Base-by-base conservation (phyloP, 257 asterid species). In the Coffea canephora region DNA sequence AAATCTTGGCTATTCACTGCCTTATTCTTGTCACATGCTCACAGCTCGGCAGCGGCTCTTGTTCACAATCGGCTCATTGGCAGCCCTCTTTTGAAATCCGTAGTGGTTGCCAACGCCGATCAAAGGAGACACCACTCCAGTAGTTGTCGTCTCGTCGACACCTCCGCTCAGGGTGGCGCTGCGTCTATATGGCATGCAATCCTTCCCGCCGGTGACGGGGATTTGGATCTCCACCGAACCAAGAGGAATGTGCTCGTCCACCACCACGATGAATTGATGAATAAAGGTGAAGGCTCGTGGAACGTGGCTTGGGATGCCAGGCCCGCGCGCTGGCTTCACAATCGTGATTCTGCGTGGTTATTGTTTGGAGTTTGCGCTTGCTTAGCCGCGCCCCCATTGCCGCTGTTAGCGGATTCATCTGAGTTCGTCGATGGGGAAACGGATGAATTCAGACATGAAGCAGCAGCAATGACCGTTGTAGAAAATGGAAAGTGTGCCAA, bases 271-370 rank as follows among this genome's bases (percentile, higher is more conserved):
- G 92, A 86, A 78, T 52, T 86, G 68, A 72, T 73, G 79, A 85
- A 81, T 77, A 83, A 80, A 43, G 95, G 97, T 0, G 97, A 92
- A 74, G 98, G 98, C 3, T 94, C 98, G 1, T 94, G 98, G 98
- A 94, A 94, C 72, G 97, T 86, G 41, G 92, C 91, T 13, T 92
- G 98, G 98, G 98, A 94, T 75, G 90, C 95, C 12, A 72, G 98
- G 78, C 97, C 97, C 46, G 98, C 98, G 79, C 87, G 98, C 55
- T 94, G 98, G 98, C 90, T 92, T 34, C 97, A 91, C 79, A 90
- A 90, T 78, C 88, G 91, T 9, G 91, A 94, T n/a, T 92, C 95
- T 7, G 98, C 91, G 5, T 94, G 97, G 97, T 80, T 92, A 49
- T 86, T 94, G n/a, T 94, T 92, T 76, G 97, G 97, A 9, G 93